Evolutionary conservation across 352 stramenopile genomes (phyloP).

Genomic region (Halophytophthora polymorphica): DNA sequence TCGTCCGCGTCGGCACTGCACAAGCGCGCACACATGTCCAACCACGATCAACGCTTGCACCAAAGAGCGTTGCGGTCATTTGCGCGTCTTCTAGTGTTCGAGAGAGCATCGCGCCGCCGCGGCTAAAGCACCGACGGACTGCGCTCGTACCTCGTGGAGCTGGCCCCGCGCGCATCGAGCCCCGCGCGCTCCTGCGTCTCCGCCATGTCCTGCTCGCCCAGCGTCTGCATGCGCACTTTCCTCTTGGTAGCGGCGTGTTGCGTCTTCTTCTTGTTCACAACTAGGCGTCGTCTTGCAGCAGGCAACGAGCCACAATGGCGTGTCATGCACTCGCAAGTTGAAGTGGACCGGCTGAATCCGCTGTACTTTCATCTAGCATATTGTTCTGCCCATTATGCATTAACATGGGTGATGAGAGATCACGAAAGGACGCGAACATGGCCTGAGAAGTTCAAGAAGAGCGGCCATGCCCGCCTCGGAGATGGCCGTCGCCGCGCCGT

Average conservation of each 20-base stretch:
- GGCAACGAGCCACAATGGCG: constrained; percentile 29
- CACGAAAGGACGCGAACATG: constrained; percentile 20
- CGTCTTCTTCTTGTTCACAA: constrained; percentile 31
- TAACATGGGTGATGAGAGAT: too few relatives aligned
- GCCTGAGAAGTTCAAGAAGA: background rate
- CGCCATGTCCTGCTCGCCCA: constrained; percentile 5
- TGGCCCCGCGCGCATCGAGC: too few relatives aligned
- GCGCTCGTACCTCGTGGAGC: too few relatives aligned
- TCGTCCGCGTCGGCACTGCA: constrained; percentile 13
- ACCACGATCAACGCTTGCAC: background rate
- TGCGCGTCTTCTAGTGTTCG: too few relatives aligned
- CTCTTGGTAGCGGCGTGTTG: constrained; percentile 5
- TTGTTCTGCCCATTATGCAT: too few relatives aligned
- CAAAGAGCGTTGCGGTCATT: too few relatives aligned
- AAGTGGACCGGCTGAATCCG: constrained; percentile 9
- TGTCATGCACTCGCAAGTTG: constrained; percentile 27
- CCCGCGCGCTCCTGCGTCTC: constrained; percentile 4
- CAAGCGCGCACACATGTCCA: background rate
- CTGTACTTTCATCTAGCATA: background rate
- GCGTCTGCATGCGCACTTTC: background rate
- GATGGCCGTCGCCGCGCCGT: background rate
- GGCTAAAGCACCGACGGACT: too few relatives aligned
- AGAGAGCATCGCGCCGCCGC: too few relatives aligned
- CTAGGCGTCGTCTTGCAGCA: constrained; percentile 4
- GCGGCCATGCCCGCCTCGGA: background rate